Conservation (phyloP, 179 eudicot genomes). For the Vitellaria paradoxa region DNA sequence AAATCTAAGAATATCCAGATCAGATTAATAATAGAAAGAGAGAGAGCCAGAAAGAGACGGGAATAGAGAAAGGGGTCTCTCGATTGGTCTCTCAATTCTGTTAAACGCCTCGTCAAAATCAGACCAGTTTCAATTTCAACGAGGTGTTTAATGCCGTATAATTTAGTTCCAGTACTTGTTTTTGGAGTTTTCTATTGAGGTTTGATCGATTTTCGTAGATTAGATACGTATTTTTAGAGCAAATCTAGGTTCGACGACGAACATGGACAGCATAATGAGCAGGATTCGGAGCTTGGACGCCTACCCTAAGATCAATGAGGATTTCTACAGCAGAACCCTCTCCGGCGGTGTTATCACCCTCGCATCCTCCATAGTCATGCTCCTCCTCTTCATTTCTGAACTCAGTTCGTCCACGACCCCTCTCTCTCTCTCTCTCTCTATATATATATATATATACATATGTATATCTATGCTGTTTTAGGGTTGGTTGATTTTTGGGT, state of each 20-base stretch:
- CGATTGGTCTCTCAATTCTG: slow-evolving; percentile 8
- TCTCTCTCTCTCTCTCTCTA: neutral
- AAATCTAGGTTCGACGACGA: neutral
- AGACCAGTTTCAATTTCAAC: slow-evolving; percentile 10
- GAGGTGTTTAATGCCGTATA: slow-evolving; percentile 7
- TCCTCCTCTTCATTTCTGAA: slow-evolving; percentile 82
- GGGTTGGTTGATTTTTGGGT: slow-evolving; percentile 7
- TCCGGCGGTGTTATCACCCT: slow-evolving; percentile 91
- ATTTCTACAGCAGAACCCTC: slow-evolving; percentile 76
- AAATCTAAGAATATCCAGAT: neutral
- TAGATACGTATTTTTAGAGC: neutral
- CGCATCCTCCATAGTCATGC: slow-evolving; percentile 66
- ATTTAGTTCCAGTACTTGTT: neutral
- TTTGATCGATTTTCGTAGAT: neutral
- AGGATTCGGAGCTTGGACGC: slow-evolving; percentile 51
- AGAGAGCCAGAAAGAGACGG: neutral
- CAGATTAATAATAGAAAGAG: neutral
- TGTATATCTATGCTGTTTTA: neutral
- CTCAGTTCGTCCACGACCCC: slow-evolving; percentile 42
- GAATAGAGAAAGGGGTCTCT: slow-evolving; percentile 8
- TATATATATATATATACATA: neutral
- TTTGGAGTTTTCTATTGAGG: neutral
- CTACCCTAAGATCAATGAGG: slow-evolving; percentile 47
- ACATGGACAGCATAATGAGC: slow-evolving; percentile 56
- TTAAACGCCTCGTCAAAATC: slow-evolving; percentile 17